phyloP scores from a whole-genome alignment of 2,329 filamentous ascomycete species.

The Cercospora zeae-maydis region DNA sequence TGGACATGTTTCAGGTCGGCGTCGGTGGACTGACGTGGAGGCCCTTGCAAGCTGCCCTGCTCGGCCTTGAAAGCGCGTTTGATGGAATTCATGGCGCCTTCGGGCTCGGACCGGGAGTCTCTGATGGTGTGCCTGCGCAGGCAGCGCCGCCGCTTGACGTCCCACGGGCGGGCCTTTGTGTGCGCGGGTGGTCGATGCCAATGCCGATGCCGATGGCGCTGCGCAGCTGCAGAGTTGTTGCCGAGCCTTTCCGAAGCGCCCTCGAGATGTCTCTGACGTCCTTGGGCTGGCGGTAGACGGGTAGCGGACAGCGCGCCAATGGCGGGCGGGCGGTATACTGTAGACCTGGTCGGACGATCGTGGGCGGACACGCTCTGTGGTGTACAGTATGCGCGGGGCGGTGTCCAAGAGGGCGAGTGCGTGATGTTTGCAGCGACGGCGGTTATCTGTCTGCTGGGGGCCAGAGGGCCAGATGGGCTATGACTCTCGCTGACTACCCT shows the following conservation, averaged over 20 bases:
- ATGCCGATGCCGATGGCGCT: neutral
- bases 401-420: neutral
- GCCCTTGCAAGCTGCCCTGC: constrained; percentile 14
- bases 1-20: constrained; percentile 12
- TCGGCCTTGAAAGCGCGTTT: constrained; percentile 21
- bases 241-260: no score
- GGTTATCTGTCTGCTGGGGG: neutral
- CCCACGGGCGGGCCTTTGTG: neutral
- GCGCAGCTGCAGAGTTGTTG: neutral
- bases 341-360: neutral
- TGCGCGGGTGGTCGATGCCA: neutral
- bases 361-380: neutral
- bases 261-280: no score
- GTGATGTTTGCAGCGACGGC: neutral
- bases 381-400: neutral
- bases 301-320: neutral
- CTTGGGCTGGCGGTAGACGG: constrained; percentile 2
- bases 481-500: constrained; percentile 2
- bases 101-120: constrained; percentile 2
- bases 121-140: neutral
- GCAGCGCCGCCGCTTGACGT: neutral
- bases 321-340: neutral
- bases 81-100: constrained; percentile 16
- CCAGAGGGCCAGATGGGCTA: neutral
- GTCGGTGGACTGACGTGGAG: constrained; percentile 3